These are phyloP conservation scores for Suillus subluteus DNA, from an alignment of 768 basidiomycete genomes.

Conservation along the genomic window DNA sequence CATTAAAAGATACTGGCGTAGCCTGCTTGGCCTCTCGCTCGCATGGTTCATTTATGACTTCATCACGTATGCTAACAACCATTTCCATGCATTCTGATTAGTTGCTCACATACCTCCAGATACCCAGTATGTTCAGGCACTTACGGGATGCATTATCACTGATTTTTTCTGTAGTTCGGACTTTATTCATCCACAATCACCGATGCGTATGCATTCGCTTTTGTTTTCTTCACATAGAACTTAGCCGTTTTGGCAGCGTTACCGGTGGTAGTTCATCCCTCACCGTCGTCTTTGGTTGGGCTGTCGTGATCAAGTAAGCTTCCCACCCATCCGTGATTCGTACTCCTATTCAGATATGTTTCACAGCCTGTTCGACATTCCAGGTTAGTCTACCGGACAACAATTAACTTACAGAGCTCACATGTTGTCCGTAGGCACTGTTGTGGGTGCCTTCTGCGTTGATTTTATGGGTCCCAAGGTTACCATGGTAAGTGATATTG, in stretches of 20 bases:
- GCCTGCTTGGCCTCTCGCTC: constrained; percentile 72
- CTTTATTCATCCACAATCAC: constrained; percentile 82
- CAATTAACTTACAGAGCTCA: constrained; percentile 16
- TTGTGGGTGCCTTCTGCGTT: constrained; percentile 75
- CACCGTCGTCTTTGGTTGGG: constrained; percentile 78
- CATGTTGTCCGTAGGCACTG: constrained; percentile 44
- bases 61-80: constrained; percentile 56
- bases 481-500: constrained; percentile 57
- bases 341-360: constrained; percentile 35
- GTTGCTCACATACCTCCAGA: constrained; percentile 33
- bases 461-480: constrained; percentile 78
- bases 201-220: constrained; percentile 49
- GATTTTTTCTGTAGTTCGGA: constrained; percentile 56
- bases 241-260: constrained; percentile 44
- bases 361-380: constrained; percentile 65
- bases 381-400: constrained; percentile 37
- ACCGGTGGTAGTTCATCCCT: constrained; percentile 57
- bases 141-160: neutral
- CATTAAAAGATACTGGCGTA: constrained; percentile 77
- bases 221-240: neutral
- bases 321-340: constrained; percentile 25
- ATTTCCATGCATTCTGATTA: neutral
- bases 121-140: constrained; percentile 59
- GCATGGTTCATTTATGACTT: constrained; percentile 89
- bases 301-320: constrained; percentile 77